Evolutionary conservation across 2,329 filamentous ascomycete genomes (phyloP), one percentile per base, ranked within the genome.

Genomic region (Dothideomycetes sp.): DNA sequence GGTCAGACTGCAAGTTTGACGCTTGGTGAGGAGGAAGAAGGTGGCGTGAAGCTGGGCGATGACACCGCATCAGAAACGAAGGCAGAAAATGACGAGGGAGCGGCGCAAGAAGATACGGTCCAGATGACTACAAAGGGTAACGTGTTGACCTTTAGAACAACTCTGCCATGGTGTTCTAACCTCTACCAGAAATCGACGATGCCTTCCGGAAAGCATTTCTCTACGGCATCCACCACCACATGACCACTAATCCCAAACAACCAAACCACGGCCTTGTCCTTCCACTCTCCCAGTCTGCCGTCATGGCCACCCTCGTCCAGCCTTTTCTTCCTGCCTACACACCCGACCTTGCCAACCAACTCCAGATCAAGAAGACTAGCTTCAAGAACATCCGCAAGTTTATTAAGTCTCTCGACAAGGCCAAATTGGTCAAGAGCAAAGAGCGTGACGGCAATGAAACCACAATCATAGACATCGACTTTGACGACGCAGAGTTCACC

Each of bases 381-480:
- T 81, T 75, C 74, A 82, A 82, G 59, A 81, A 74, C 45, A 70
- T 78, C 44, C 78, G 76, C 52, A 82, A 80, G 48, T 81, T 82
- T 54, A 72, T 82, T 58, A 82, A 81, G 49, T 64, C 72, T 38
- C 63, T 83, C 8, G 77, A 81, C 55, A 82, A 81, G 55, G 62
- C 73, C 35, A 55, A 65, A 14, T 61, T 81, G n/a, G 57, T 80
- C 48, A 80, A 77, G 50, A 70, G 68, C 34, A 82, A 82, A 53
- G 78, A 81, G 36, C 68, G 74, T 27, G 74, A 71, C 45, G 75
- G 75, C 4, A 72, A 77, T 27, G 78, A 82, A 52, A 75, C 73
- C 0, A 68, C 79, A 9, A 73, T 83, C 36, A 47, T 74, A 12
- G 78, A 81, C 48, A 70, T 81, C 35, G 77, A 81, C 52, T 82